Evolutionary conservation across 352 stramenopile genomes (phyloP), one percentile per base, ranked within the genome.

Genomic region (Phytophthora lateralis): DNA sequence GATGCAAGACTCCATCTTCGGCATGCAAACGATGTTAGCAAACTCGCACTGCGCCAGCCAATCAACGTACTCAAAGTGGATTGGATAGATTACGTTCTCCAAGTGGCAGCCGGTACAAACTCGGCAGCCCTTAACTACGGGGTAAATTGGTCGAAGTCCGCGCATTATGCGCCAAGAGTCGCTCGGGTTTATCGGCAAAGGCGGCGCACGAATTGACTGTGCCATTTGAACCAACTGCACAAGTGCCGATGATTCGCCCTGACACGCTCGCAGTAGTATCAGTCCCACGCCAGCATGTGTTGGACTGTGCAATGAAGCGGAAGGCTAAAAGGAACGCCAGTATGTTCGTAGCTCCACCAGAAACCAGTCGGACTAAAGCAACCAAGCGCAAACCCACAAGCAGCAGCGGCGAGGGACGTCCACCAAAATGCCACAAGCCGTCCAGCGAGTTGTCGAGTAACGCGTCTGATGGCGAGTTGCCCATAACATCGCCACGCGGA

Each of bases 41-140:
- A 55, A 34, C 11, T 55, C 20, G 8, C 4, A 0, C 32, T 46
- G 3, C 4, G 10, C 5, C 48, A 45, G 3, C 48, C 24, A n/a
- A 20, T 11, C 12, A 55, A 55, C 21, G 48, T 46, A 35, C 1
- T 44, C 18, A 55, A 55, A 14, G 34, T 55, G 32, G 34, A 43
- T 14, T 55, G 48, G 48, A 3, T 55, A 3, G 35, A 43, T 8
- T 46, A 55, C 48, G 48, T 32, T 14, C 35, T 55, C 15, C 48
- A 55, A 17, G 21, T 32, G 42, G 42, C 1, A 18, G 18, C 34
- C 11, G 34, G 32, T 2, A 48, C 42, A 7, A 48, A 17, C 24
- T 17, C 42, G 3, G 48, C 34, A n/a, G 30, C 11, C 30, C n/a
- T 9, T 15, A 32, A 11, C n/a, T 55, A 4, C 10, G n/a, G 4